Percentiles rank a stretch among this genome's conserved stretches.
Evolutionary conservation across 2,329 filamentous ascomycete species (phyloP).

Genomic region (Alternaria longipes): DNA sequence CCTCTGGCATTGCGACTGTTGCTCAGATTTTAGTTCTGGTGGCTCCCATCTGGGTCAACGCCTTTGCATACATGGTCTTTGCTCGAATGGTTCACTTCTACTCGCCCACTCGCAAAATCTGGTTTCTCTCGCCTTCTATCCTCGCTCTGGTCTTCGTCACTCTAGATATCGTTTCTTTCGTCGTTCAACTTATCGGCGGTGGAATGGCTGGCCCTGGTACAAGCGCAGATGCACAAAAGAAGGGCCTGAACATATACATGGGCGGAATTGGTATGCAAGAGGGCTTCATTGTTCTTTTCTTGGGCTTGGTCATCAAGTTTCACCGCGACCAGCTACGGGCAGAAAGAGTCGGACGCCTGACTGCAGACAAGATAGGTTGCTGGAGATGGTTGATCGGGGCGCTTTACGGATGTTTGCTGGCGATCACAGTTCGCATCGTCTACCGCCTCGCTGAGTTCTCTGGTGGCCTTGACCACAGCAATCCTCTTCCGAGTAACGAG

Average conservation of each 20-base stretch:
- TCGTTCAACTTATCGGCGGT: constrained; percentile 55
- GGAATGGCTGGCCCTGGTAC: constrained; percentile 44
- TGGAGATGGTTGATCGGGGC: constrained; percentile 45
- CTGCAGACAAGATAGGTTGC: constrained; percentile 18
- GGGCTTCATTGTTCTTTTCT: constrained; percentile 41
- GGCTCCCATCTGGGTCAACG: constrained; percentile 56
- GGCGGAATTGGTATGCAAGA: constrained; percentile 34
- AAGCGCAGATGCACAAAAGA: constrained; percentile 38
- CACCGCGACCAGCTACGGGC: constrained; percentile 26
- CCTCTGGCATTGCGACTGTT: constrained; percentile 38
- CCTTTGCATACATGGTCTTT: constrained; percentile 54
- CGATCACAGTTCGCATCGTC: constrained; percentile 56
- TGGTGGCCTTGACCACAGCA: constrained; percentile 53
- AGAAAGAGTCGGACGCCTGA: constrained; percentile 19
- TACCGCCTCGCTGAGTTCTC: constrained; percentile 57
- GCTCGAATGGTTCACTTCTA: constrained; percentile 54
- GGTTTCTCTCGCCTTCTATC: constrained; percentile 29
- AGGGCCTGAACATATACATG: constrained; percentile 56
- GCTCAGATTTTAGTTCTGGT: constrained; percentile 58
- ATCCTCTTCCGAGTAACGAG: constrained; percentile 60
- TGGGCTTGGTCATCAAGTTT: constrained; percentile 29
- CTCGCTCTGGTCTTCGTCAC: constrained; percentile 50
- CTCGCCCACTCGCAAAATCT: constrained; percentile 30
- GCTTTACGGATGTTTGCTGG: constrained; percentile 52
- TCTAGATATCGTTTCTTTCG: constrained; percentile 55